These are phyloP conservation scores for Rhodofomes roseus DNA, from an alignment of 1,284 basidiomycete species.

Conservation along the genomic window DNA sequence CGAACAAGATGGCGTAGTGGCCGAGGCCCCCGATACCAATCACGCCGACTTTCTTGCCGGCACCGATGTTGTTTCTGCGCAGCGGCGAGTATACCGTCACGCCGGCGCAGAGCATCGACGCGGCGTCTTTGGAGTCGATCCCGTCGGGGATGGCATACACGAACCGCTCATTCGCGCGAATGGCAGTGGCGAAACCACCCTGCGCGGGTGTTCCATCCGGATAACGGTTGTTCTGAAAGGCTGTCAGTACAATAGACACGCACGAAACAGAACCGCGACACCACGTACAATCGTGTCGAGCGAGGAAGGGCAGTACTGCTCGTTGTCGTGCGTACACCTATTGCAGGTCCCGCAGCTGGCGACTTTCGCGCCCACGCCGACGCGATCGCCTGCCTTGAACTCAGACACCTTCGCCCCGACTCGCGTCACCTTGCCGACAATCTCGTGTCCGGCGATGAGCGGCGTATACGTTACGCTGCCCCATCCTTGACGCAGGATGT, in stretches of 20 bases:
- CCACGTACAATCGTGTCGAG: conserved; percentile 31
- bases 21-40: conserved; percentile 58
- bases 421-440: conserved; percentile 47
- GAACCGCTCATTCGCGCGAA: conserved; percentile 61
- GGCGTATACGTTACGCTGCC: conserved; percentile 32
- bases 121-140: conserved; percentile 45
- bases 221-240: conserved; percentile 39
- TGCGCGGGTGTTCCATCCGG: conserved; percentile 46
- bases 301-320: conserved; percentile 41
- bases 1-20: conserved; percentile 15
- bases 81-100: conserved; percentile 64
- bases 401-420: conserved; percentile 48
- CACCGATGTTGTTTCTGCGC: conserved; percentile 50
- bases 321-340: conserved; percentile 47
- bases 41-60: conserved; percentile 62
- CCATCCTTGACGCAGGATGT: conserved; percentile 46
- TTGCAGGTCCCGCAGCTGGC: conserved; percentile 46
- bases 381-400: conserved; percentile 58
- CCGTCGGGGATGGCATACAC: conserved; percentile 64
- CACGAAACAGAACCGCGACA: not conserved
- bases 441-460: conserved; percentile 50
- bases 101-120: conserved; percentile 56
- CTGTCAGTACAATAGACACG: too few relatives aligned
- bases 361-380: conserved; percentile 60
- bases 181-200: conserved; percentile 61